Evolutionary conservation across 1,139 yeast genomes (phyloP).

Genomic region (Saccharomycopsis phalli): DNA sequence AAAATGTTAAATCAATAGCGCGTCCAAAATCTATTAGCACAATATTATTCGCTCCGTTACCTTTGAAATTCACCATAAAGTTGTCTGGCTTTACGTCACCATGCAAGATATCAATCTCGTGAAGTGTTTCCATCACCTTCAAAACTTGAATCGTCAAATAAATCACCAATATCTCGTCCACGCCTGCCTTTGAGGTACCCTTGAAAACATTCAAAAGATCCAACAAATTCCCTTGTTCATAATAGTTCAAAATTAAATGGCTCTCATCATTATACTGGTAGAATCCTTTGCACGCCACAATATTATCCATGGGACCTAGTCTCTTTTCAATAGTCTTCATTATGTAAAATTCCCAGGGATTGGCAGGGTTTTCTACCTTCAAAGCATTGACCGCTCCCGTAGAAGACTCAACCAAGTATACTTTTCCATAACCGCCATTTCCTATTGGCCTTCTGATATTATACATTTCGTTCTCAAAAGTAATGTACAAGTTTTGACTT

Average conservation of each 20-base stretch:
- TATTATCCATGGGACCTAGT: neutral
- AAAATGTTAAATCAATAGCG: constrained; percentile 61
- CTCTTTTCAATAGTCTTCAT: constrained; percentile 37
- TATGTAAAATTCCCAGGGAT: constrained; percentile 78
- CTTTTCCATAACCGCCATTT: constrained; percentile 73
- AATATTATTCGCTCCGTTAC: constrained; percentile 29
- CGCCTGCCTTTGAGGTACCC: constrained; percentile 26
- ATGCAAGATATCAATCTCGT: constrained; percentile 60
- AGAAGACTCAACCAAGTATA: constrained; percentile 63
- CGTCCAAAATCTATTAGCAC: constrained; percentile 78
- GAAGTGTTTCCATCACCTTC: constrained; percentile 53
- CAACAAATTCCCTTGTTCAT: constrained; percentile 64
- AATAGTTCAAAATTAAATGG: constrained; percentile 60
- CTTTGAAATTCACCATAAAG: constrained; percentile 63
- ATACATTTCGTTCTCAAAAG: constrained; percentile 35
- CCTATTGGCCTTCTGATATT: constrained; percentile 60
- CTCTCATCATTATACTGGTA: constrained; percentile 65
- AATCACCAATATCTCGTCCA: constrained; percentile 58
- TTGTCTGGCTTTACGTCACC: constrained; percentile 86
- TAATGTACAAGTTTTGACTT: neutral
- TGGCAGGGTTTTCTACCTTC: constrained; percentile 64
- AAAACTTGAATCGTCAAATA: constrained; percentile 58
- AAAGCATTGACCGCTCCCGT: constrained; percentile 52
- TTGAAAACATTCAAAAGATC: constrained; percentile 51
- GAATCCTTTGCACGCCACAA: constrained; percentile 45